Conservation (phyloP, 169 alveolate genomes). For the Plasmodium coatneyi region DNA sequence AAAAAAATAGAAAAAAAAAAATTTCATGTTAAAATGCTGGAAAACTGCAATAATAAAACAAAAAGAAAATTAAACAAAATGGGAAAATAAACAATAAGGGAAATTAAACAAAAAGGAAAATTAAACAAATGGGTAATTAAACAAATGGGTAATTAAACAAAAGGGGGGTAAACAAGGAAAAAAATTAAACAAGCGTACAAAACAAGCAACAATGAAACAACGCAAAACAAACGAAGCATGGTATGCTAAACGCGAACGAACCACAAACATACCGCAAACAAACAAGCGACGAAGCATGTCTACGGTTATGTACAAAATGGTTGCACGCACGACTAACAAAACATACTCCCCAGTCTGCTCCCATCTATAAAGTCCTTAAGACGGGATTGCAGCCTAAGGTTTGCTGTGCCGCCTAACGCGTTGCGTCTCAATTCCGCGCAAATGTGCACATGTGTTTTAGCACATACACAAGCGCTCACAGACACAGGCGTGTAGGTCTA, state of each 20-base stretch:
- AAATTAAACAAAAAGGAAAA: not conserved
- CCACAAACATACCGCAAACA: not conserved
- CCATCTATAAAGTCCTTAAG: not conserved
- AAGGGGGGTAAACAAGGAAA: not conserved
- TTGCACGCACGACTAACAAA: not conserved
- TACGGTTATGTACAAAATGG: not conserved
- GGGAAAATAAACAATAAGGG: not conserved
- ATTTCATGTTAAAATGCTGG: not conserved
- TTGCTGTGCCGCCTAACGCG: not conserved
- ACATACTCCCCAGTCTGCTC: not conserved
- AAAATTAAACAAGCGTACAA: not conserved
- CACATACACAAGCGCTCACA: not conserved
- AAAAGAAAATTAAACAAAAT: not conserved
- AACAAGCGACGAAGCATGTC: not conserved
- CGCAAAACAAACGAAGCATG: not conserved
- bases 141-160: not conserved
- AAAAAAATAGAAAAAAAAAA: not conserved
- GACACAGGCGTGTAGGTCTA: not conserved
- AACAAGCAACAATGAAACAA: not conserved
- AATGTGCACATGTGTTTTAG: not conserved
- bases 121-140: not conserved
- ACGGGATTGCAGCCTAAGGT: not conserved
- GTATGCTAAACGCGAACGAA: not conserved
- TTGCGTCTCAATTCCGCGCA: not conserved
- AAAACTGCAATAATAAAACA: not conserved